Evolutionary conservation across 257 asterid species (phyloP).

Genomic region (Ehretia macrophylla): DNA sequence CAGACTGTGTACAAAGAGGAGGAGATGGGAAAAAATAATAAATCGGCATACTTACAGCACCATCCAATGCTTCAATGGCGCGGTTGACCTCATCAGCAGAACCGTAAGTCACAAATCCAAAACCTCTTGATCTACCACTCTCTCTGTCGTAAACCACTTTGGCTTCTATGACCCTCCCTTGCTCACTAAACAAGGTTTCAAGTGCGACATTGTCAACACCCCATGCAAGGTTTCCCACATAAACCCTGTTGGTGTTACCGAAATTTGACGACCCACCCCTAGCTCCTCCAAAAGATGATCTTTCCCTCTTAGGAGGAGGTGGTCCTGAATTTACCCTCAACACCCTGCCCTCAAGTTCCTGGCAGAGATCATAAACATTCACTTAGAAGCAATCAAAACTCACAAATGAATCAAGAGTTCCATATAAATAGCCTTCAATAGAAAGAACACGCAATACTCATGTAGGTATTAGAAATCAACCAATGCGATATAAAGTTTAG

Average conservation of each 20-base stretch:
- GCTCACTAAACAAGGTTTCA: slow-evolving; percentile 63
- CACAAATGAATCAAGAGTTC: not conserved
- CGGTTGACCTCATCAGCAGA: slow-evolving; percentile 60
- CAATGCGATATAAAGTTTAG: no score
- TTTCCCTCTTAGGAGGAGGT: slow-evolving; percentile 53
- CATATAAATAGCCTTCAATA: not conserved
- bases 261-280: slow-evolving; percentile 35
- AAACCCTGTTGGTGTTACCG: slow-evolving; percentile 48
- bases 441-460: no score
- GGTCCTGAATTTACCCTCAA: slow-evolving; percentile 85
- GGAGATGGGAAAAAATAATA: not conserved
- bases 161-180: slow-evolving; percentile 84
- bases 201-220: slow-evolving; percentile 73
- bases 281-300: slow-evolving; percentile 40
- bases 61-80: slow-evolving; percentile 64
- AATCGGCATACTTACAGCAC: slow-evolving; percentile 46
- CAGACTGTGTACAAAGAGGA: not conserved
- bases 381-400: not conserved
- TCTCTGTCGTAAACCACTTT: slow-evolving; percentile 79
- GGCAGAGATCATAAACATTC: slow-evolving; percentile 14
- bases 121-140: slow-evolving; percentile 87
- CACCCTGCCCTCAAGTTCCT: slow-evolving; percentile 81
- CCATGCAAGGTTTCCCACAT: slow-evolving; percentile 89
- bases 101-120: slow-evolving; percentile 80
- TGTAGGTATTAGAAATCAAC: no score